Percentiles rank a stretch among this genome's conserved stretches.
phyloP scores from a whole-genome alignment of 2,329 filamentous ascomycete species.

The Alternaria viburni region DNA sequence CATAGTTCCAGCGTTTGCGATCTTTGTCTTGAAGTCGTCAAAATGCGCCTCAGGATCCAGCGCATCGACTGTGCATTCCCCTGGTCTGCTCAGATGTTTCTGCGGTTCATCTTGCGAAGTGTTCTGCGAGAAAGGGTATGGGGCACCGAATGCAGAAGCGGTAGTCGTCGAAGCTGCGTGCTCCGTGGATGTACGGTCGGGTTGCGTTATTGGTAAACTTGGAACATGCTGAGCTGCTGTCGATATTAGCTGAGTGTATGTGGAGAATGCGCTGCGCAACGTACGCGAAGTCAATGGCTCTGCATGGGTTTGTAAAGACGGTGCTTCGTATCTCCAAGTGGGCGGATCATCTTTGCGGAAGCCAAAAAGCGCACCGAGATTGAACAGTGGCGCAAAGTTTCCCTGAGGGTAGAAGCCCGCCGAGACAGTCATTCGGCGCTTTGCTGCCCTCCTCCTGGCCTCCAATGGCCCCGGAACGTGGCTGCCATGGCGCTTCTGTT shows the following conservation, averaged over 20 bases:
- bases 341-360: slow-evolving; percentile 27
- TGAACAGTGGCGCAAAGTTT: slow-evolving; percentile 32
- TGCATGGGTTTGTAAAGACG: slow-evolving; percentile 24
- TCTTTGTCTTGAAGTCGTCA: slow-evolving; percentile 13
- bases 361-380: slow-evolving; percentile 37
- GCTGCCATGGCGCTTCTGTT: slow-evolving; percentile 63
- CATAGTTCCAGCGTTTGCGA: slow-evolving; percentile 1
- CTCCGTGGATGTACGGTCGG: background rate
- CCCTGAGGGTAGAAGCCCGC: slow-evolving; percentile 48
- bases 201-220: background rate
- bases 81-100: background rate
- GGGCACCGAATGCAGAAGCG: background rate
- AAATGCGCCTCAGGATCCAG: slow-evolving; percentile 8
- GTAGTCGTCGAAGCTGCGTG: background rate
- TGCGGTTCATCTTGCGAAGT: background rate
- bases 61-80: background rate
- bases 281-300: slow-evolving; percentile 25
- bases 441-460: slow-evolving; percentile 62
- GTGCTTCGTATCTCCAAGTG: slow-evolving; percentile 46
- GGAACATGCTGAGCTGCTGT: background rate
- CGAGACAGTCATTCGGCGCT: slow-evolving; percentile 60
- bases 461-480: slow-evolving; percentile 68
- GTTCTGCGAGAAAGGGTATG: slow-evolving; percentile 7
- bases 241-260: background rate
- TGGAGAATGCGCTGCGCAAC: slow-evolving; percentile 5